Evolutionary conservation across 345 rosid species (phyloP), one percentile per base, ranked within the genome.

Genomic region (Stellera chamaejasme): DNA sequence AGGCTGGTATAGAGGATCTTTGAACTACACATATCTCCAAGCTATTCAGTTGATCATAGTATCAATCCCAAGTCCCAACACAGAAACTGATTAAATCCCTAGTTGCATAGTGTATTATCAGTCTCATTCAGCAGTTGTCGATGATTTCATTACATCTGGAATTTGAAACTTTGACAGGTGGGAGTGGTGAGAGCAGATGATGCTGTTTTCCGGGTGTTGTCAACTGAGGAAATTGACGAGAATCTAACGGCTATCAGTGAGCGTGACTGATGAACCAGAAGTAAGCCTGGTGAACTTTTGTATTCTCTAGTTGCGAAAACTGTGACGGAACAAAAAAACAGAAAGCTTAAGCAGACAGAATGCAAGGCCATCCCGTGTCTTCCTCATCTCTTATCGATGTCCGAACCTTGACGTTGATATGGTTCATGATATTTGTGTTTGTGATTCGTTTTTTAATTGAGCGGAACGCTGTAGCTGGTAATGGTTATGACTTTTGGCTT

Each of bases 171-270:
- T 32, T 32, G 39, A 32, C 39, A 79, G 88, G 88, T 82, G 19
- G 88, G 88, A 52, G 88, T 82, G 44, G 88, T 82, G 58, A 70
- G 82, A 59, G 62, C 67, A n/a, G 82, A 75, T 43, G 60, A 74
- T 62, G 75, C 66, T 4, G 63, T 61, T 51, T 82, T 82, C 66
- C 68, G 65, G 50, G 82, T 66, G 39, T 36, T 82, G 69, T 66
- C 84, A 39, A 74, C 79, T 2, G 88, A 76, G 61, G 88, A 82
- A 56, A 72, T 82, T 1, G 88, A 82, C 14, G 84, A 79, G 67
- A 84, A 82, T 67, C 64, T 82, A 70, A 78, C 84, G 61, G 84
- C 84, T 12, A 79, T 82, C 11, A 76, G 77, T 36, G 88, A 82
- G 60, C 82, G 88, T 1, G 88, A 82, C 60, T 82, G 39, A 32